Evolutionary conservation across 495 filamentous ascomycete genomes (phyloP).

Genomic region (Pyrenula massariospora): DNA sequence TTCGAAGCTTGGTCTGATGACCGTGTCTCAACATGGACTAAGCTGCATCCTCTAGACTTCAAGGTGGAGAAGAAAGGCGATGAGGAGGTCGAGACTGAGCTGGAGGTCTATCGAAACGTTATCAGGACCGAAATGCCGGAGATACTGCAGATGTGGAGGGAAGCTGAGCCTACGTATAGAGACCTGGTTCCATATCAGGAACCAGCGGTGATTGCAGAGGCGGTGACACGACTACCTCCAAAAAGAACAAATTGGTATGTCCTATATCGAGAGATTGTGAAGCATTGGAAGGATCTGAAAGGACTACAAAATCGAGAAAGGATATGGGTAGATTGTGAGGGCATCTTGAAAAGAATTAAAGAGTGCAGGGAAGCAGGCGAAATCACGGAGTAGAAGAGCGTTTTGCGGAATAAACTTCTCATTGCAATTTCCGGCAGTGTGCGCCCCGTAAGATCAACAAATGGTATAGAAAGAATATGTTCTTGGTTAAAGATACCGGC

Average conservation of each 20-base stretch:
- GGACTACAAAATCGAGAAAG: constrained; percentile 16
- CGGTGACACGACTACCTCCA: constrained; percentile 3
- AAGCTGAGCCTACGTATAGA: neutral
- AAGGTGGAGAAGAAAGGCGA: constrained; percentile 2
- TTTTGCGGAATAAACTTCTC: too few species aligned
- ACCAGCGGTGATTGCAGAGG: neutral
- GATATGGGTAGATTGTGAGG: constrained; percentile 17
- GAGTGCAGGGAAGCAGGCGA: neutral
- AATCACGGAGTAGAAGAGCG: neutral
- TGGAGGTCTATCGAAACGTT: constrained; percentile 1
- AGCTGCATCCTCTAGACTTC: constrained; percentile 7
- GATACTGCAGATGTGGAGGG: neutral
- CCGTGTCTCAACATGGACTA: constrained; percentile 1
- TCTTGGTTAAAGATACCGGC: too few species aligned
- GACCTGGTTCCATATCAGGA: neutral
- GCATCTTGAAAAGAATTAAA: constrained; percentile 5
- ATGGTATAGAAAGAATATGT: too few species aligned
- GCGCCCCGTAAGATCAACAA: too few species aligned
- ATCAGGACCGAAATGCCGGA: neutral
- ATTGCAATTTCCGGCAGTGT: too few species aligned
- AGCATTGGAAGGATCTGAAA: constrained; percentile 11
- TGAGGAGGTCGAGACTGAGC: constrained; percentile 1
- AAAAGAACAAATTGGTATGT: constrained; percentile 13
- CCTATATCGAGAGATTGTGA: constrained; percentile 10
- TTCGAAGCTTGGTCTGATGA: constrained; percentile 16